Evolutionary conservation across 2,329 filamentous ascomycete genomes (phyloP).

Genomic region (Penicillium janthinellum): DNA sequence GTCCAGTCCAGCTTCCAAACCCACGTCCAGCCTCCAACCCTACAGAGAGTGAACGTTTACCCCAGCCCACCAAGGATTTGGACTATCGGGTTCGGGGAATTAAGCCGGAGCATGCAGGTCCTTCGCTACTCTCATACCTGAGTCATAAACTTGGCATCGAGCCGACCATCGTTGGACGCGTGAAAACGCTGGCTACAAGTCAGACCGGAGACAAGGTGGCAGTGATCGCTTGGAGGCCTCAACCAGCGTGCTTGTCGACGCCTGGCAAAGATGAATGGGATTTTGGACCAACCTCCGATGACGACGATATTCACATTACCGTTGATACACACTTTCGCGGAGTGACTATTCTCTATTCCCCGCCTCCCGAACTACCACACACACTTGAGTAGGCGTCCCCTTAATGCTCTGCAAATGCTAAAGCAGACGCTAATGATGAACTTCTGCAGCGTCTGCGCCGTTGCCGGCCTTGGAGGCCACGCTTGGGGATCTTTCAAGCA

Average conservation of each 20-base stretch:
- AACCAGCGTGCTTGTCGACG: not conserved
- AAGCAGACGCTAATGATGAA: not conserved
- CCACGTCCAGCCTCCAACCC: too few species aligned
- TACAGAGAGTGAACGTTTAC: not conserved
- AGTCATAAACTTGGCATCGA: conserved; percentile 1
- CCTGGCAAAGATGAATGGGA: conserved; percentile 2
- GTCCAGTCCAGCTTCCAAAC: too few species aligned
- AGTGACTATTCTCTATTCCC: not conserved
- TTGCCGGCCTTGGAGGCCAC: conserved; percentile 3
- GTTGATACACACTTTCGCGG: conserved; percentile 3
- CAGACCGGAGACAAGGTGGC: conserved; percentile 1
- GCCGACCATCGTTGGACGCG: not conserved
- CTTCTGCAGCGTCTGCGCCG: not conserved
- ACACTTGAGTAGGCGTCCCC: not conserved
- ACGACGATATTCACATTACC: conserved; percentile 1
- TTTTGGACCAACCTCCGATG: not conserved
- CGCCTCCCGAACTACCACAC: not conserved
- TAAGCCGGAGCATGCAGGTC: not conserved
- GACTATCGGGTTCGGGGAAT: conserved; percentile 2
- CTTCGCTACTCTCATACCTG: not conserved
- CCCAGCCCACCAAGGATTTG: not conserved
- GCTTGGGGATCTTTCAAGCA: conserved; percentile 6
- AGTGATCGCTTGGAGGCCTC: conserved; percentile 1
- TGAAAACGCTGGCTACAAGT: conserved; percentile 1
- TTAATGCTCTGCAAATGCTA: not conserved